Evolutionary conservation across 352 stramenopile genomes (phyloP).

Genomic region (Phytophthora pisi): DNA sequence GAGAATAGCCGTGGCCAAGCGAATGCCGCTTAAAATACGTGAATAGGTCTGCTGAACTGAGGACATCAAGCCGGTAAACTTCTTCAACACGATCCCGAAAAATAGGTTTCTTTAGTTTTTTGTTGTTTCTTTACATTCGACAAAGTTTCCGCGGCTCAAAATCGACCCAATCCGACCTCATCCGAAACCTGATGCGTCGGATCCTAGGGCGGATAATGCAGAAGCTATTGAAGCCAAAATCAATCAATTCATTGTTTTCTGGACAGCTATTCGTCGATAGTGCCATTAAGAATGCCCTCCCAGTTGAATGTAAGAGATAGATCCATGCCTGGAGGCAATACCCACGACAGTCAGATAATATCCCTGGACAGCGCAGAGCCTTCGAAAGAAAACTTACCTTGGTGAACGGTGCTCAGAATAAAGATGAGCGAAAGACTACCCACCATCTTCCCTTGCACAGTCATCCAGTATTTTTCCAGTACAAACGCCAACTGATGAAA

Average conservation of each 20-base stretch:
- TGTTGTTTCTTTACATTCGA: no score
- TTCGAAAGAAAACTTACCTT: slow-evolving; percentile 1
- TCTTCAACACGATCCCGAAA: no score
- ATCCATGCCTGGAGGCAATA: slow-evolving; percentile 17
- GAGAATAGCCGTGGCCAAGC: not conserved
- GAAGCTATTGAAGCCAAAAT: no score
- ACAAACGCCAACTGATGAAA: slow-evolving; percentile 38
- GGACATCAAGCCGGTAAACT: no score
- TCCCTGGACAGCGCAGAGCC: not conserved
- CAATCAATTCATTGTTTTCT: no score
- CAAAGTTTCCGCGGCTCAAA: no score
- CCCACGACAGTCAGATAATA: not conserved
- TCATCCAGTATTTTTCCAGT: slow-evolving; percentile 42
- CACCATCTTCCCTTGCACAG: slow-evolving; percentile 30
- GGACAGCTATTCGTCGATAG: not conserved
- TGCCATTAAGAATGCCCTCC: slow-evolving; percentile 18
- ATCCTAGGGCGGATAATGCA: not conserved
- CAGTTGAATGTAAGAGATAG: slow-evolving; percentile 28
- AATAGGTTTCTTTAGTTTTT: no score
- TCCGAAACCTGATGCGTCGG: not conserved
- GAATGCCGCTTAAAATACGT: not conserved
- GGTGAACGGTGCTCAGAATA: slow-evolving; percentile 22
- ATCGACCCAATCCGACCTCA: not conserved
- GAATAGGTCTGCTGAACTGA: no score
- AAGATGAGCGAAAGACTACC: slow-evolving; percentile 33